These are phyloP conservation scores for Zostera marina DNA, from an alignment of 116 monocot species.

Conservation along the genomic window DNA sequence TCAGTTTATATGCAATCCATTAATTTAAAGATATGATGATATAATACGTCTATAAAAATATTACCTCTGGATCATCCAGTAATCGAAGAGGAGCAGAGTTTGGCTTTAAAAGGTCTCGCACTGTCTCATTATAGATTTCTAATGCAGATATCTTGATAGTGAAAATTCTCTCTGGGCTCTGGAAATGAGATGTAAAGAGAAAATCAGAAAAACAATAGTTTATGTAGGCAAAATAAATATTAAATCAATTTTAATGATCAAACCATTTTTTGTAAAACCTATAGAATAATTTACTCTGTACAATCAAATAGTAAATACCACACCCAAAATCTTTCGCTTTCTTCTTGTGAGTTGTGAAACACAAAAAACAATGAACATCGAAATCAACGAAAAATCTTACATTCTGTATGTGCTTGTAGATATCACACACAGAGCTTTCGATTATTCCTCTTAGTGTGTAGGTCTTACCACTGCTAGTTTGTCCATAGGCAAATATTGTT, in stretches of 20 bases:
- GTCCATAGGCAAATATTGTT: constrained; percentile 97
- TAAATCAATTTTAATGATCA: neutral
- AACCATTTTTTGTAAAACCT: neutral
- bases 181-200: constrained; percentile 1
- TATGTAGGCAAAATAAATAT: neutral
- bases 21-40: neutral
- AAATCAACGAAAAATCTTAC: constrained; percentile 24
- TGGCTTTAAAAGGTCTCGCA: constrained; percentile 64
- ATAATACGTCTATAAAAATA: constrained; percentile 2
- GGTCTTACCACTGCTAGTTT: constrained; percentile 94
- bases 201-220: neutral
- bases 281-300: no score
- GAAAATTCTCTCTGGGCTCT: constrained; percentile 60
- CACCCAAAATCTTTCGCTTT: neutral
- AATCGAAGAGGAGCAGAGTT: constrained; percentile 73
- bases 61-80: constrained; percentile 91
- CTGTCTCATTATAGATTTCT: constrained; percentile 94
- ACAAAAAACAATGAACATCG: neutral
- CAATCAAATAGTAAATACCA: no score
- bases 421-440: constrained; percentile 70
- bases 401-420: constrained; percentile 76
- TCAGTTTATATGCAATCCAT: neutral
- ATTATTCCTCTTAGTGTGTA: constrained; percentile 83
- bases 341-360: neutral
- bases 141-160: constrained; percentile 77